Evolutionary conservation across 148 eudicot species (phyloP), one percentile per base, ranked within the genome.

Genomic region (Amaranthus cruentus): DNA sequence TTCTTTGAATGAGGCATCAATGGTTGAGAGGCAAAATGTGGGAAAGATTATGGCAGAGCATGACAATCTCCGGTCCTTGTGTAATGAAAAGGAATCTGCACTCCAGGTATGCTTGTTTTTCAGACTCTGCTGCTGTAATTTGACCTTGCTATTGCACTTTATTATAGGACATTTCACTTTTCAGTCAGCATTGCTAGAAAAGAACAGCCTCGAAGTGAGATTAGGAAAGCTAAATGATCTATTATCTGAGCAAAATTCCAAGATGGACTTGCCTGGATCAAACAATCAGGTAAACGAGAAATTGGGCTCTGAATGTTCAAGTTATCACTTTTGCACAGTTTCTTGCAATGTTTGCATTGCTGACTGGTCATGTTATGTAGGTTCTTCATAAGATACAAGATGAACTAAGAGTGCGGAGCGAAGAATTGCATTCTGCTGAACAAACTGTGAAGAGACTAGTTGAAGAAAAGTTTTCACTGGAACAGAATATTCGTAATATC

Each of bases 361-460:
- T 80, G 52, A 43, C 38, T 7, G 51, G 47, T 69, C 8, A 60
- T 64, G 43, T 47, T 67, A 13, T 15, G 18, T 76, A 96, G 99
- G 92, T 83, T 53, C 76, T 90, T 70, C 79, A 76, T 10, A 87
- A 87, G 84, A 72, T 87, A 55, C 90, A 92, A 81, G 87, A 89
- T 60, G 99, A 96, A 71, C 58, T 96, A 61, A 89, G 81, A 73
- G 69, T 78, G 60, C 91, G 97, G 61, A 87, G 68, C 75, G 81
- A 85, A 54, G 96, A 92, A 89, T 81, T 92, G 78, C 96, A 72
- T 71, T 76, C 81, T 54, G 91, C 90, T 47, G 99, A 89, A 84
- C 93, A 84, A 80, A 81, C 90, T 21, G 86, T 81, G 12, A 92
- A 86, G 76, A 87, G 82, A 75, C 84, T 96, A 57, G 76, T 79